phyloP scores from a whole-genome alignment of 2,329 filamentous ascomycete species.

The Juglanconis sp. region DNA sequence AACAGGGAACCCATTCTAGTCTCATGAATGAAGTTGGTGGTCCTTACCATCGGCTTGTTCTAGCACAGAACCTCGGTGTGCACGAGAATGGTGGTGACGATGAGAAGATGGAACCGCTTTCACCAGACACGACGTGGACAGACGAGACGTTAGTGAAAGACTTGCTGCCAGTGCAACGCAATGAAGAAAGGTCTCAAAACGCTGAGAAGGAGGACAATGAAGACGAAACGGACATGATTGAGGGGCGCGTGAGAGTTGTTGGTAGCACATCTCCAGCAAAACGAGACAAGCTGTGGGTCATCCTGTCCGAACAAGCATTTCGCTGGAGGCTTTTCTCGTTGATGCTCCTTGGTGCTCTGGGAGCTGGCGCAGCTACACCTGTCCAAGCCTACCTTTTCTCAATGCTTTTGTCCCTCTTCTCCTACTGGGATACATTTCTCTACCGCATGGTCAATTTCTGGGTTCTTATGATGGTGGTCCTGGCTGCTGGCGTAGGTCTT shows the following conservation, averaged over 20 bases:
- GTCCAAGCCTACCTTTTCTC: slow-evolving; percentile 55
- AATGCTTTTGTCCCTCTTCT: slow-evolving; percentile 49
- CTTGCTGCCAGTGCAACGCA: not conserved
- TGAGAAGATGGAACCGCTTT: not conserved
- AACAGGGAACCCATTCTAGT: slow-evolving; percentile 58
- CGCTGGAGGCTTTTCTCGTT: not conserved
- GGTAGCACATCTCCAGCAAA: not conserved
- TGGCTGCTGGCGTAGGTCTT: slow-evolving; percentile 2
- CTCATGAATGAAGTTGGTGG: slow-evolving; percentile 41
- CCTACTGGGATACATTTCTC: slow-evolving; percentile 1
- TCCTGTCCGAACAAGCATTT: not conserved
- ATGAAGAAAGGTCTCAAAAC: not conserved
- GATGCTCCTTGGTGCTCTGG: not conserved
- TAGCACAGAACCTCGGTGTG: not conserved
- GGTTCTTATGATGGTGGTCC: slow-evolving; percentile 7
- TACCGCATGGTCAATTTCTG: slow-evolving; percentile 9
- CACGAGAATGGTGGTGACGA: not conserved
- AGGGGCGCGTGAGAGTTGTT: not conserved
- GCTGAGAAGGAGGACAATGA: not conserved
- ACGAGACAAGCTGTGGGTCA: not conserved
- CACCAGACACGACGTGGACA: not conserved
- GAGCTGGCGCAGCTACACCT: slow-evolving; percentile 25
- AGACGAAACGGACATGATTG: not conserved
- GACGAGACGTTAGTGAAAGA: not conserved
- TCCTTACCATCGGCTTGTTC: not conserved